Conservation (phyloP, 768 basidiomycete species). For the Suillus subluteus region DNA sequence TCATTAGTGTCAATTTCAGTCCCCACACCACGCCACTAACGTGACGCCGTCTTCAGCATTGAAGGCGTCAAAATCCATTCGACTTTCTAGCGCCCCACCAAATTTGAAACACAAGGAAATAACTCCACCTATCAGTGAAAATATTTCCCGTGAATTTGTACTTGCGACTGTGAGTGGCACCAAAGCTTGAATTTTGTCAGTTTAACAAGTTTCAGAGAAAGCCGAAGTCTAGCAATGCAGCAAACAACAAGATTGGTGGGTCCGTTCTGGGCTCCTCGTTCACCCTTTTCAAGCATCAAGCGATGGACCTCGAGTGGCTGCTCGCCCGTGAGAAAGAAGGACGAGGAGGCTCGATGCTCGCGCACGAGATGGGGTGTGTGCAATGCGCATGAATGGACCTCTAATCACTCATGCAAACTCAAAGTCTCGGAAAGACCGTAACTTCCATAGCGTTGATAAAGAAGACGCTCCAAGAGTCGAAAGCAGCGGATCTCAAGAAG, state of each 20-base stretch:
- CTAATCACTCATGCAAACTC: not conserved
- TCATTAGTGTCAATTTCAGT: not conserved
- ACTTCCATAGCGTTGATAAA: not conserved
- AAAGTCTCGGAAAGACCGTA: not conserved
- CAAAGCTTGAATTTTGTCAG: not conserved
- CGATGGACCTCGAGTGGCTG: constrained; percentile 1
- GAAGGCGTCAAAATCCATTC: not conserved
- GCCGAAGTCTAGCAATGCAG: not conserved
- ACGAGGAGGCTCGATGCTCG: constrained; percentile 3
- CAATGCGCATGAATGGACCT: not conserved
- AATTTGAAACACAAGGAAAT: not conserved
- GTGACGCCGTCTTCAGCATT: not conserved
- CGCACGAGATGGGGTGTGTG: constrained; percentile 1
- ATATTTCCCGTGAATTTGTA: not conserved
- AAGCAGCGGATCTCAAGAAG: not conserved
- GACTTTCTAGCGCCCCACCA: not conserved
- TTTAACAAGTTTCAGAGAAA: not conserved
- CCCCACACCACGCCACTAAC: not conserved
- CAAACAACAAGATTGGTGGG: not conserved
- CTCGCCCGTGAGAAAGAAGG: not conserved
- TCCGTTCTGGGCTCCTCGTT: not conserved
- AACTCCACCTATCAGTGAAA: not conserved
- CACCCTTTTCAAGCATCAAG: constrained; percentile 7
- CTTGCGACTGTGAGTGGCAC: not conserved
- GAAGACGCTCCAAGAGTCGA: not conserved